Evolutionary conservation across 495 filamentous ascomycete species (phyloP).

Genomic region (Ascodesmis nigricans): DNA sequence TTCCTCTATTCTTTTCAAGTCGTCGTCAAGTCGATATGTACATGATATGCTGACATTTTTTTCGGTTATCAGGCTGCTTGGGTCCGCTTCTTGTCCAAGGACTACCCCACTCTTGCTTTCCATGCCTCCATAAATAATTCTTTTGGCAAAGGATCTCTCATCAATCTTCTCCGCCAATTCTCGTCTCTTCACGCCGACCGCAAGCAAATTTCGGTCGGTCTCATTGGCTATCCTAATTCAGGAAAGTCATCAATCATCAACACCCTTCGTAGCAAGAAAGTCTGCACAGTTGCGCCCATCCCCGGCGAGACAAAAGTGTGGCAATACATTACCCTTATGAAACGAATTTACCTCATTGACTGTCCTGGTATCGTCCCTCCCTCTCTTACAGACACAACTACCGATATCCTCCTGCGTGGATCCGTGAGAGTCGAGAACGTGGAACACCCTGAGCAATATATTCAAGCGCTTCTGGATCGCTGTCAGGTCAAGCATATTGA

Average conservation of each 20-base stretch:
- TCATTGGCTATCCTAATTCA: conserved; percentile 73
- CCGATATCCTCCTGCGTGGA: conserved; percentile 79
- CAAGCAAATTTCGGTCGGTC: conserved; percentile 76
- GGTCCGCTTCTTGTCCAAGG: conserved; percentile 59
- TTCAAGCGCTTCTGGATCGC: conserved; percentile 54
- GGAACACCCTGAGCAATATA: conserved; percentile 85
- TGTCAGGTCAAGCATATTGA: conserved; percentile 77
- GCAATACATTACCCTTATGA: conserved; percentile 96
- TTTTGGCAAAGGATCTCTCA: conserved; percentile 64
- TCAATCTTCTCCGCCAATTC: conserved; percentile 72
- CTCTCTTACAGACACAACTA: conserved; percentile 51
- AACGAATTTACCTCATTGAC: conserved; percentile 88
- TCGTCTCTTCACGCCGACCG: conserved; percentile 71
- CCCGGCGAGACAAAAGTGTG: conserved; percentile 92
- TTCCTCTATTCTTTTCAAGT: conserved; percentile 4
- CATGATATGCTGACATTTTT: conserved; percentile 24
- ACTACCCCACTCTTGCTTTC: conserved; percentile 84
- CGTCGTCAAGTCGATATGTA: conserved; percentile 1
- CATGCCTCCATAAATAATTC: conserved; percentile 82
- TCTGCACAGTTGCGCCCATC: conserved; percentile 84
- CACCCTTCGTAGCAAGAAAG: conserved; percentile 73
- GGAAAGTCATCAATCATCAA: conserved; percentile 91
- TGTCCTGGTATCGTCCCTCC: conserved; percentile 92
- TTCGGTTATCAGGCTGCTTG: conserved; percentile 45
- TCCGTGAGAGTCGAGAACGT: conserved; percentile 90